phyloP scores from a whole-genome alignment of 805 yeast genomes.

The Kurtzmaniella fragi region DNA sequence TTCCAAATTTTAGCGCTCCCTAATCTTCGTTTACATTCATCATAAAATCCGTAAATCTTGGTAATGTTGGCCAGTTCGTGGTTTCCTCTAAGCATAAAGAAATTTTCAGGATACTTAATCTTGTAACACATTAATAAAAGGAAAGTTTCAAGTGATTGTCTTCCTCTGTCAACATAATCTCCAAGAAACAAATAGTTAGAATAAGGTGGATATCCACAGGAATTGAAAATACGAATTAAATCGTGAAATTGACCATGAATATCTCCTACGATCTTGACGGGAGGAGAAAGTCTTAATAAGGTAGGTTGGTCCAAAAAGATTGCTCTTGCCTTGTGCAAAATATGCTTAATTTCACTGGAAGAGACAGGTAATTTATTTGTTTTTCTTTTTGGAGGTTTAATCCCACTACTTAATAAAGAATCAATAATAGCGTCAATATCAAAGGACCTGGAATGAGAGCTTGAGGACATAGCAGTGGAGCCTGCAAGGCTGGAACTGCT shows the following conservation, averaged over 20 bases:
- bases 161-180: slow-evolving; percentile 57
- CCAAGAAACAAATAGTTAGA: slow-evolving; percentile 54
- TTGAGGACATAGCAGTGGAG: too few species aligned
- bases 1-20: slow-evolving; percentile 45
- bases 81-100: slow-evolving; percentile 56
- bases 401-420: slow-evolving; percentile 50
- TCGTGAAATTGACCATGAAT: slow-evolving; percentile 67
- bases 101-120: slow-evolving; percentile 56
- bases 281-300: slow-evolving; percentile 61
- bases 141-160: slow-evolving; percentile 53
- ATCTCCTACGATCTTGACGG: slow-evolving; percentile 81
- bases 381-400: slow-evolving; percentile 5
- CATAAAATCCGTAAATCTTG: slow-evolving; percentile 56
- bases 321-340: slow-evolving; percentile 55
- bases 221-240: slow-evolving; percentile 48
- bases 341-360: slow-evolving; percentile 48
- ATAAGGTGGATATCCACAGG: slow-evolving; percentile 58
- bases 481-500: neutral
- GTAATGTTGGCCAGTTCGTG: slow-evolving; percentile 58
- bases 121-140: slow-evolving; percentile 48
- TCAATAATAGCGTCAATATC: slow-evolving; percentile 63
- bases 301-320: slow-evolving; percentile 63
- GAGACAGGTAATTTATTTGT: slow-evolving; percentile 46
- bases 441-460: neutral
- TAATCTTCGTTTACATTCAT: slow-evolving; percentile 54